Evolutionary conservation across 2,329 filamentous ascomycete species (phyloP), one percentile per base, ranked within the genome.

Genomic region (Nannizziopsis arthrosporioides): DNA sequence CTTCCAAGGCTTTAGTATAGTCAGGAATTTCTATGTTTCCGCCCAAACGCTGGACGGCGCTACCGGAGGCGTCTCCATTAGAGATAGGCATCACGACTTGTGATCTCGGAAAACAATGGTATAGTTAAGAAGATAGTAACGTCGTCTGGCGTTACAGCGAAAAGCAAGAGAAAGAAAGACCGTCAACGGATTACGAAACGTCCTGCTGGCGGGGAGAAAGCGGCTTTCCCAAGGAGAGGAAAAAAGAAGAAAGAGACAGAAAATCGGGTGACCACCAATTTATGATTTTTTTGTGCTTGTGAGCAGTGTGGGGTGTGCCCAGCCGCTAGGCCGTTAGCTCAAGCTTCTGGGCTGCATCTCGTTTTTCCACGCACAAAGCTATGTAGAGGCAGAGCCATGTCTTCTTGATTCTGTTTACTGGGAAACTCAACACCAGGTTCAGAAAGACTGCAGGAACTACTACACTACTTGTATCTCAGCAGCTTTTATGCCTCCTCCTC

Each of bases 1-100:
- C 71, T 63, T 93, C 82, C 55, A 89, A 71, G 55, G 90, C 92
- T 63, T 75, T 82, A 64, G 75, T 73, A 73, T 76, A 76, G 74
- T 93, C 85, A 59, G 87, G 73, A 63, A 82, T 73, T 67, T 81
- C 70, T 57, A 72, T 68, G 54, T 68, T 64, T 56, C 65, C 65
- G 51, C 64, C 62, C 35, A 63, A 53, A 57, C 74, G 63, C 55
- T 65, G 64, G 58, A 62, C 69, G 66, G 63, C 73, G 66, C 73
- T 68, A 54, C 70, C 70, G 60, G 73, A 71, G 55, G 68, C 63
- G 63, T 78, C 71, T 61, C 81, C 81, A 70, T 85, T 85, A 63
- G 78, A 72, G 61, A 80, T 73, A 68, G 84, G 78, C 86, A 92
- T 92, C 57, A 63, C 76, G 22, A 7, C 22, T 27, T 7, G 22